A percentile compares a stretch with the other conserved stretches of the same genome.
These are phyloP conservation scores for Starmerella scarabaei DNA, from an alignment of 805 yeast genomes.

Conservation along the genomic window DNA sequence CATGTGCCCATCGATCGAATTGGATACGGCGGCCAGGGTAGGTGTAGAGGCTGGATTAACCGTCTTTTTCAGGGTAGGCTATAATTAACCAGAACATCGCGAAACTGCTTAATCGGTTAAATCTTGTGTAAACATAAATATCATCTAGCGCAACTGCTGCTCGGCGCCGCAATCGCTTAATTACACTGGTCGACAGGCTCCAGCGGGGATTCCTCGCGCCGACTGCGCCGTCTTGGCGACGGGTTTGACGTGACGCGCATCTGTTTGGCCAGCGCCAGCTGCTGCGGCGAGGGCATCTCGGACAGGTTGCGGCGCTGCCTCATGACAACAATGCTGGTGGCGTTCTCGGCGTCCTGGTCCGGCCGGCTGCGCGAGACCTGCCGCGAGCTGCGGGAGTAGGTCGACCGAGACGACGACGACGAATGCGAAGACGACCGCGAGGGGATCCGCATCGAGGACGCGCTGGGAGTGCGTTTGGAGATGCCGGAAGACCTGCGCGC, in stretches of 20 bases:
- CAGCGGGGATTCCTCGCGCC: conserved; percentile 4
- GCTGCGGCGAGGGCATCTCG: conserved; percentile 19
- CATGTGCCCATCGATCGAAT: no score
- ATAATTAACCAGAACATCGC: no score
- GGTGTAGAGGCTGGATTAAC: no score
- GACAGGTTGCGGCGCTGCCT: conserved; percentile 21
- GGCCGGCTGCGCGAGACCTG: conserved; percentile 2
- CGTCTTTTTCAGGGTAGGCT: no score
- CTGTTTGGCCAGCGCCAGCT: conserved; percentile 20
- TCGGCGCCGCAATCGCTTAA: no score
- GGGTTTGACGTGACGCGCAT: conserved; percentile 27
- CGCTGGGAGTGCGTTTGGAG: not conserved
- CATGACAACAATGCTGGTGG: conserved; percentile 6
- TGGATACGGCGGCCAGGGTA: no score
- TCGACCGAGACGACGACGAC: not conserved
- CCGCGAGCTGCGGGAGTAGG: conserved; percentile 5
- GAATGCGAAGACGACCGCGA: not conserved
- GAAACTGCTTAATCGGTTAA: no score
- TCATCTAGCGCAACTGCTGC: no score
- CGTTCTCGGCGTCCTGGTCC: conserved; percentile 10
- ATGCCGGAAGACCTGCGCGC: not conserved
- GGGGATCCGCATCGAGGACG: not conserved
- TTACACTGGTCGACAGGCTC: not conserved
- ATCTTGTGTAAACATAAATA: no score
- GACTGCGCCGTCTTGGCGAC: conserved; percentile 22